Percentiles rank a stretch among this genome's conserved stretches.
Evolutionary conservation across 345 rosid genomes (phyloP).

Genomic region (Arabis alpina): DNA sequence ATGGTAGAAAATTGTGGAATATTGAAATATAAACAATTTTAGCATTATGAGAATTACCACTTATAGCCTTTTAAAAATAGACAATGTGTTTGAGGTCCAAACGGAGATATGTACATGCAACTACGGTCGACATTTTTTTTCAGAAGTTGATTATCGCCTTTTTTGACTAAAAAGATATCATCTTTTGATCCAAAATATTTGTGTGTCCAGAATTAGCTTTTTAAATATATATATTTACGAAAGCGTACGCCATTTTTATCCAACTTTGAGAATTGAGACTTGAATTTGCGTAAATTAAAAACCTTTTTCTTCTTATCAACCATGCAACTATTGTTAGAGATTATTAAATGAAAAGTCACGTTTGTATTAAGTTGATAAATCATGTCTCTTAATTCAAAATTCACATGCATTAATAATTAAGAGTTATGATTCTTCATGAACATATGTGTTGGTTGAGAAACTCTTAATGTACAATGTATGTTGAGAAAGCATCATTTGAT

Average conservation of each 20-base stretch:
- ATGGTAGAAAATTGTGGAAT: neutral
- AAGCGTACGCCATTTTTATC: slow-evolving; percentile 10
- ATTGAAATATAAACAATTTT: neutral
- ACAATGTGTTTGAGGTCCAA: slow-evolving; percentile 9
- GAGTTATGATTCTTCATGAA: too few relatives aligned
- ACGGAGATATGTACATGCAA: slow-evolving; percentile 8
- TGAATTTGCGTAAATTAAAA: neutral
- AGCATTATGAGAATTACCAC: neutral
- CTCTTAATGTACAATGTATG: too few relatives aligned
- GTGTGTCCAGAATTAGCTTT: neutral
- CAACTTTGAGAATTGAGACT: neutral
- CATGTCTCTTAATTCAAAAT: too few relatives aligned
- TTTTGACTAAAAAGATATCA: slow-evolving; percentile 9
- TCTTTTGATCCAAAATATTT: neutral
- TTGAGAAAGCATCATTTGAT: too few relatives aligned
- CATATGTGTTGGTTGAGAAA: too few relatives aligned
- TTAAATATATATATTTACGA: neutral
- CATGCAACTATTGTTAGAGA: slow-evolving; percentile 1
- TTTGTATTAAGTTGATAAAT: too few relatives aligned
- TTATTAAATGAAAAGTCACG: too few relatives aligned
- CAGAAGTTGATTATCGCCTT: slow-evolving; percentile 1
- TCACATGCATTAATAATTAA: too few relatives aligned
- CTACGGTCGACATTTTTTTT: neutral
- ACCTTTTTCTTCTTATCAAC: neutral
- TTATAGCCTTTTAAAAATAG: neutral